A percentile compares a stretch with the other conserved stretches of the same genome.
Evolutionary conservation across 1,284 basidiomycete genomes (phyloP).

Genomic region (Apiotrichum brassicae): DNA sequence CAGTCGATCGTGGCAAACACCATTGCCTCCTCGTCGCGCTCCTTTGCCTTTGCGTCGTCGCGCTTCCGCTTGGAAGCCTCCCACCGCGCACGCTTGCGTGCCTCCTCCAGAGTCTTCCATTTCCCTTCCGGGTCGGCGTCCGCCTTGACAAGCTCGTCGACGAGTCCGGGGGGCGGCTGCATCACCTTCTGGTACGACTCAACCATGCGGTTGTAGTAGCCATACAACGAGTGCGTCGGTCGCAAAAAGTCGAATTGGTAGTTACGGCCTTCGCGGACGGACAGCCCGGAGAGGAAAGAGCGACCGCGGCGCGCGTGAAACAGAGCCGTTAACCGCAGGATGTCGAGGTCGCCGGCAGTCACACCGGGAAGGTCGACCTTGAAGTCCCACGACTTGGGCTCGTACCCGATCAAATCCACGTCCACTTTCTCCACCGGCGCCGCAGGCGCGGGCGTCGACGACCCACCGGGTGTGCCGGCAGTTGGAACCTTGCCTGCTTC

Average conservation of each 20-base stretch:
- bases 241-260: slow-evolving; percentile 98
- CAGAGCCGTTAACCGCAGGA: slow-evolving; percentile 84
- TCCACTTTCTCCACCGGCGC: slow-evolving; percentile 49
- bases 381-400: slow-evolving; percentile 79
- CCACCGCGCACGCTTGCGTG: slow-evolving; percentile 77
- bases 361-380: slow-evolving; percentile 83
- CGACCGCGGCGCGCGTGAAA: slow-evolving; percentile 90
- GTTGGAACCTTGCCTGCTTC: slow-evolving; percentile 45
- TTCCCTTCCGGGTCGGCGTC: slow-evolving; percentile 55
- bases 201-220: slow-evolving; percentile 93
- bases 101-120: slow-evolving; percentile 73
- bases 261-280: slow-evolving; percentile 83
- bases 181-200: slow-evolving; percentile 93
- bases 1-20: slow-evolving; percentile 97
- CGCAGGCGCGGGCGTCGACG: slow-evolving; percentile 27
- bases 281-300: slow-evolving; percentile 76
- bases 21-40: slow-evolving; percentile 61
- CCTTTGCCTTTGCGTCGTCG: slow-evolving; percentile 78
- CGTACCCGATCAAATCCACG: slow-evolving; percentile 50
- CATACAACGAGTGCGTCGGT: slow-evolving; percentile 90
- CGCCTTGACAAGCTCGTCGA: slow-evolving; percentile 61
- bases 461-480: slow-evolving; percentile 7
- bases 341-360: slow-evolving; percentile 85
- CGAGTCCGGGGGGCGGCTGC: slow-evolving; percentile 67
- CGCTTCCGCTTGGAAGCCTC: slow-evolving; percentile 74